phyloP scores from a whole-genome alignment of 208 protist species.

The Vickermania ingenoplastis region DNA sequence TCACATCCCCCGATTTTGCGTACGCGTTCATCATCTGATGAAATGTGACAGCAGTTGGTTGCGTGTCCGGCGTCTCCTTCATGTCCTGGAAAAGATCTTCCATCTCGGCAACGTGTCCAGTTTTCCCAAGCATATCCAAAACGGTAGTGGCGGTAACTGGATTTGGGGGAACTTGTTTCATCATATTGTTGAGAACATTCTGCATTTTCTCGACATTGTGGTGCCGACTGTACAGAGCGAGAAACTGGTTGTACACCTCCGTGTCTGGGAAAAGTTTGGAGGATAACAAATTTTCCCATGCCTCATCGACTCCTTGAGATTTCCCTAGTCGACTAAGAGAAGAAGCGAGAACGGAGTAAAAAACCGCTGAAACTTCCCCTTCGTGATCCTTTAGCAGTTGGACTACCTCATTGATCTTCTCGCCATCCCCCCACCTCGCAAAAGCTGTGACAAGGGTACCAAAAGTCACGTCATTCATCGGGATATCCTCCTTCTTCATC shows the following conservation, averaged over 20 bases:
- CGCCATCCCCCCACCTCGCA: slow-evolving; percentile 55
- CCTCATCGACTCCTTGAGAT: slow-evolving; percentile 41
- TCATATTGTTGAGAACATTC: slow-evolving; percentile 87
- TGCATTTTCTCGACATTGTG: slow-evolving; percentile 83
- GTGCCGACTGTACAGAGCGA: slow-evolving; percentile 73
- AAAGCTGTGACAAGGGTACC: slow-evolving; percentile 68
- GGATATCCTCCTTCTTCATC: slow-evolving; percentile 57
- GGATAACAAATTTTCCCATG: slow-evolving; percentile 66
- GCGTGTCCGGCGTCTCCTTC: slow-evolving; percentile 61
- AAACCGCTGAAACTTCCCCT: slow-evolving; percentile 39
- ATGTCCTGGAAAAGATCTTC: slow-evolving; percentile 86
- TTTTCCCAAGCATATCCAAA: slow-evolving; percentile 89
- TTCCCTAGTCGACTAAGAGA: slow-evolving; percentile 64
- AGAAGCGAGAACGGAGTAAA: slow-evolving; percentile 68
- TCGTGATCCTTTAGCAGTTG: slow-evolving; percentile 36
- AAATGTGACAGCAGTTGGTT: slow-evolving; percentile 84
- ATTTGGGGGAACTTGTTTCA: slow-evolving; percentile 85
- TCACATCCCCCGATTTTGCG: slow-evolving; percentile 82
- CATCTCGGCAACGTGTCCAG: slow-evolving; percentile 83
- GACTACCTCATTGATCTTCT: slow-evolving; percentile 53
- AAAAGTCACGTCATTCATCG: slow-evolving; percentile 87
- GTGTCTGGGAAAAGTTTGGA: slow-evolving; percentile 75
- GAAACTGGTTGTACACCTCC: slow-evolving; percentile 87
- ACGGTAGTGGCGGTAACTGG: slow-evolving; percentile 88
- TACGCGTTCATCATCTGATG: slow-evolving; percentile 89